Percentiles rank a stretch among this genome's conserved stretches.
Evolutionary conservation across 2,329 filamentous ascomycete genomes (phyloP).

Genomic region (Allantophomopsis lycopodina): DNA sequence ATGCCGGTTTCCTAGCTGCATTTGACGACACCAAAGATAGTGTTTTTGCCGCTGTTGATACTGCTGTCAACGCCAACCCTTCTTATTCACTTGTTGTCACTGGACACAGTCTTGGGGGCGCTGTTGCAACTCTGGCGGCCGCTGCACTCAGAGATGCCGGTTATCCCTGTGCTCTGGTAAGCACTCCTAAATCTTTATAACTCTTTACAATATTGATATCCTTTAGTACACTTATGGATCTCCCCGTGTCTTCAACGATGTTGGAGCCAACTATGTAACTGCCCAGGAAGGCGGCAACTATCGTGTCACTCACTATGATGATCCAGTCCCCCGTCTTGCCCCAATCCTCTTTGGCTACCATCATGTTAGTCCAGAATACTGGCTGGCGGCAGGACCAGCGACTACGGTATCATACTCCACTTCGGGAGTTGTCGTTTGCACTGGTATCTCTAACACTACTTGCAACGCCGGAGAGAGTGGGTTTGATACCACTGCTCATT

Average conservation of each 20-base stretch:
- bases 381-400: conserved; percentile 28
- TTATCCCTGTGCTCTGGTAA: conserved; percentile 29
- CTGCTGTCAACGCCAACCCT: conserved; percentile 25
- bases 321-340: conserved; percentile 56
- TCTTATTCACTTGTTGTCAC: conserved; percentile 40
- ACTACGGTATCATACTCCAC: conserved; percentile 22
- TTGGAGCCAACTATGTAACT: conserved; percentile 38
- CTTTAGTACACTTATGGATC: conserved; percentile 46
- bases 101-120: conserved; percentile 57
- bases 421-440: conserved; percentile 29
- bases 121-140: conserved; percentile 45
- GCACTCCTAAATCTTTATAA: background rate
- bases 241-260: conserved; percentile 48
- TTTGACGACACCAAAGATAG: conserved; percentile 37
- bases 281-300: conserved; percentile 37
- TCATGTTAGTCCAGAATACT: conserved; percentile 61
- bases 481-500: conserved; percentile 30
- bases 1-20: conserved; percentile 43
- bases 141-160: conserved; percentile 37
- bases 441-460: conserved; percentile 28
- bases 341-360: conserved; percentile 45
- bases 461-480: conserved; percentile 37
- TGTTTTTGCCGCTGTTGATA: conserved; percentile 28
- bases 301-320: conserved; percentile 52
- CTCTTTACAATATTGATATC: too few species aligned